Evolutionary conservation across 2,329 filamentous ascomycete genomes (phyloP).

Genomic region (Claviceps sp.): DNA sequence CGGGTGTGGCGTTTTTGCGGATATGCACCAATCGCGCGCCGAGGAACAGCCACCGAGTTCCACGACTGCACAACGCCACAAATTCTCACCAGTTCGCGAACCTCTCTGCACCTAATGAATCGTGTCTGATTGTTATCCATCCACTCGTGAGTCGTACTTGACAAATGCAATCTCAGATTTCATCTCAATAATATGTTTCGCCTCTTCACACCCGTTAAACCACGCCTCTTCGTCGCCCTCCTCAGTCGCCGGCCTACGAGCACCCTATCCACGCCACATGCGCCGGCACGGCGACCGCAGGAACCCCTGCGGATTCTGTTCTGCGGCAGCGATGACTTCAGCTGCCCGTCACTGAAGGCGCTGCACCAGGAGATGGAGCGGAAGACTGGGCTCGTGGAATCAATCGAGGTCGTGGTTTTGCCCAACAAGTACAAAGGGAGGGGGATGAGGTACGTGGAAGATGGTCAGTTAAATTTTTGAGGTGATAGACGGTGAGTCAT

Average conservation of each 20-base stretch:
- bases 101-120: too few relatives aligned
- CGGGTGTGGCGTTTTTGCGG: too few relatives aligned
- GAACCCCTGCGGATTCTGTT: constrained; percentile 75
- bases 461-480: too few relatives aligned
- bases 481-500: constrained; percentile 33
- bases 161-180: too few relatives aligned
- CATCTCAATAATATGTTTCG: neutral
- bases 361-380: constrained; percentile 46
- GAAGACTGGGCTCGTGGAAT: constrained; percentile 46
- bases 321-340: constrained; percentile 88
- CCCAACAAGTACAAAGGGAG: constrained; percentile 68
- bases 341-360: constrained; percentile 60
- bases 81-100: too few relatives aligned
- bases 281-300: constrained; percentile 12
- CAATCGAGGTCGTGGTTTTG: constrained; percentile 75
- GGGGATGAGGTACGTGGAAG: constrained; percentile 36
- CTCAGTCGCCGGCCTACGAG: neutral
- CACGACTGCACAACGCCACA: too few relatives aligned
- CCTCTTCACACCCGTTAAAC: neutral
- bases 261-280: neutral
- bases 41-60: too few relatives aligned
- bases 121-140: too few relatives aligned
- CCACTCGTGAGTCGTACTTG: too few relatives aligned
- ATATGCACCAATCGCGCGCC: too few relatives aligned
- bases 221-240: neutral